Evolutionary conservation across 208 protist genomes (phyloP).

Genomic region (Acanthamoeba rhysodes): DNA sequence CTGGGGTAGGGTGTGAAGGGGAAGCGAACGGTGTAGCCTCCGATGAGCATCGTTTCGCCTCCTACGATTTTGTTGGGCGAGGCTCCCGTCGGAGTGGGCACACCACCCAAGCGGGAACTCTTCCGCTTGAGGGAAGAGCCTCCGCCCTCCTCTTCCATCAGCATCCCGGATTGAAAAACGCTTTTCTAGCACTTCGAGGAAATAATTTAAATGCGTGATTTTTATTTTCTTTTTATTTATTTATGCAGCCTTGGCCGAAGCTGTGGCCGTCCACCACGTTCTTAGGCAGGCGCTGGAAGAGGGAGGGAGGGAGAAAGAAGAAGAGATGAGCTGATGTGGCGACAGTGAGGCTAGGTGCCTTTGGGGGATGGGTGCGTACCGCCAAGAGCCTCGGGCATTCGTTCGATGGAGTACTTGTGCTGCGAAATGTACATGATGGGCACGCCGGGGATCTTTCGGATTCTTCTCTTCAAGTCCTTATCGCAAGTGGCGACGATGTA

Average conservation of each 20-base stretch:
- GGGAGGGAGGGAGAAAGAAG: neutral
- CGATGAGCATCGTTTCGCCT: constrained; percentile 73
- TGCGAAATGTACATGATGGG: constrained; percentile 99
- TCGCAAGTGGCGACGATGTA: constrained; percentile 95
- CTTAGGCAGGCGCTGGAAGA: no score
- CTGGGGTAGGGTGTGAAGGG: constrained; percentile 96
- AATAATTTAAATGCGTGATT: neutral
- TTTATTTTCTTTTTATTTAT: neutral
- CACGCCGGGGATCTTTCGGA: constrained; percentile 98
- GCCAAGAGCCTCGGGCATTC: constrained; percentile 96
- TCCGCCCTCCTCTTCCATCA: neutral
- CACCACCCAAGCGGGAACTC: no score
- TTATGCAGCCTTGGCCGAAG: no score
- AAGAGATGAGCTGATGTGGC: neutral
- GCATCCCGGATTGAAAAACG: neutral
- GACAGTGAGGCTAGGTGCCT: neutral
- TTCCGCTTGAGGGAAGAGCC: neutral
- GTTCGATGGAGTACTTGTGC: constrained; percentile 98
- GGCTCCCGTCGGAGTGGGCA: no score
- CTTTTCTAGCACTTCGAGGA: neutral
- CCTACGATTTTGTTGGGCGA: neutral
- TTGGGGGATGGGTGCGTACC: neutral
- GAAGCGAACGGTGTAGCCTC: constrained; percentile 89
- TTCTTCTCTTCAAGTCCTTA: constrained; percentile 97
- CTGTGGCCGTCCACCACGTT: no score